Base-by-base conservation (phyloP, 805 yeast species). In the Ascoidea rubescens region DNA sequence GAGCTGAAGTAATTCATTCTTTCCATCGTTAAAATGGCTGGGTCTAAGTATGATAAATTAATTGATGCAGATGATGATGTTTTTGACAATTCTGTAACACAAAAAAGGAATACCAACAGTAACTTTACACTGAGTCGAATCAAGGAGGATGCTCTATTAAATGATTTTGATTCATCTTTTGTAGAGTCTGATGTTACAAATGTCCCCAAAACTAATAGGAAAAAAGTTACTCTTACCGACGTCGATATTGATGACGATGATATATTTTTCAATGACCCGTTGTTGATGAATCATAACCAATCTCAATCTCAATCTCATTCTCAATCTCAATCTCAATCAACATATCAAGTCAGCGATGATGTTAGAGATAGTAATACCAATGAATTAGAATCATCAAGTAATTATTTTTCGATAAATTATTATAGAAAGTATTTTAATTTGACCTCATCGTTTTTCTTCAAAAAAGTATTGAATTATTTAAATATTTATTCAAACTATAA, bases 361-460 rank as follows among this genome's bases (percentile, higher is more conserved):
- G 28, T 21, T 21, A 21, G 28, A 21, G 28, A 21, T 21, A 21
- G 28, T 3, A 21, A 21, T 21, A 3, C 3, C 28, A 21, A 21
- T 21, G 28, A 21, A 21, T 21, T 21, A 21, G 28, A 21, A 21
- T 21, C 64, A n/a, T 7, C 64, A 57, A 79, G 71, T 54, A 78
- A 80, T 12, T 58, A 76, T 55, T 74, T 82, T 58, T 74, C 81
- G 21, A 64, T 82, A 45, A 74, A 73, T 52, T 80, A 79, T 62
- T 83, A 84, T 62, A 68, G 83, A 56, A 71, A 75, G 55, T 86
- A 70, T 63, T 87, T 85, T 65, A 85, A 87, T 62, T 70, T 87
- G 49, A 82, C 78, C 57, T 80, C 89, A 4, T 67, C 64, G 8
- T 82, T 81, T 8, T 89, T 87, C 55, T 62, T 77, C 48, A 58